Evolutionary conservation across 1,284 basidiomycete genomes (phyloP).

Genomic region (Wolfiporia cocos): DNA sequence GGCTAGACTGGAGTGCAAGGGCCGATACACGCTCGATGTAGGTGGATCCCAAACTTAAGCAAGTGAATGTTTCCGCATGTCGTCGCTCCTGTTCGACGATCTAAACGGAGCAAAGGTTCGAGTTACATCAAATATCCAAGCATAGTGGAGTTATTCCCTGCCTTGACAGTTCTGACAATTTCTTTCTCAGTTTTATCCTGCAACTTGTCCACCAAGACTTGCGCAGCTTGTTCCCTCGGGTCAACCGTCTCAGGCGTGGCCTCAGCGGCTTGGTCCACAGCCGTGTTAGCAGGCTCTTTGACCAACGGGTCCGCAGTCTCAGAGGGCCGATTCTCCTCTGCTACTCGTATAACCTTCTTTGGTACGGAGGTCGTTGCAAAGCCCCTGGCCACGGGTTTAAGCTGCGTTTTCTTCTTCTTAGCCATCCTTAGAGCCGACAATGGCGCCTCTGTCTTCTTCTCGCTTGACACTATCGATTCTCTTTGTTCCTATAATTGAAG

Average conservation of each 20-base stretch:
- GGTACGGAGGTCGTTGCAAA: constrained; percentile 88
- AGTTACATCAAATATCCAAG: not conserved
- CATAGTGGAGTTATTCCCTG: constrained; percentile 16
- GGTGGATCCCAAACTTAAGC: constrained; percentile 57
- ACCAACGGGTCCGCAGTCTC: constrained; percentile 5
- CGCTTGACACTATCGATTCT: too few relatives aligned
- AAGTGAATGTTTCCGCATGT: constrained; percentile 60
- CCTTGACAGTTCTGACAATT: constrained; percentile 62
- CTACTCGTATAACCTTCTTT: constrained; percentile 57
- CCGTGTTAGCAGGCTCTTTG: constrained; percentile 4
- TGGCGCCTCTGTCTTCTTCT: too few relatives aligned
- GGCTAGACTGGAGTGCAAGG: too few relatives aligned
- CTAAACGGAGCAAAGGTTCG: constrained; percentile 33
- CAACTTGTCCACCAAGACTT: constrained; percentile 71
- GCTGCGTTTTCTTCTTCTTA: constrained; percentile 84
- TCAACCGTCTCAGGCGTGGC: constrained; percentile 3
- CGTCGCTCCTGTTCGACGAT: constrained; percentile 82
- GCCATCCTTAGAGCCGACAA: constrained; percentile 56
- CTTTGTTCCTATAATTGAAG: too few relatives aligned
- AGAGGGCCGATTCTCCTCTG: constrained; percentile 15
- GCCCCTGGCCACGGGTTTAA: constrained; percentile 71
- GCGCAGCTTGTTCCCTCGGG: constrained; percentile 47
- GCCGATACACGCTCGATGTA: constrained; percentile 57
- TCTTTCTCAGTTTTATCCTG: constrained; percentile 92
- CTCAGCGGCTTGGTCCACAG: constrained; percentile 2